Evolutionary conservation across 805 yeast species (phyloP).

Genomic region (Ogataea wickerhamii): DNA sequence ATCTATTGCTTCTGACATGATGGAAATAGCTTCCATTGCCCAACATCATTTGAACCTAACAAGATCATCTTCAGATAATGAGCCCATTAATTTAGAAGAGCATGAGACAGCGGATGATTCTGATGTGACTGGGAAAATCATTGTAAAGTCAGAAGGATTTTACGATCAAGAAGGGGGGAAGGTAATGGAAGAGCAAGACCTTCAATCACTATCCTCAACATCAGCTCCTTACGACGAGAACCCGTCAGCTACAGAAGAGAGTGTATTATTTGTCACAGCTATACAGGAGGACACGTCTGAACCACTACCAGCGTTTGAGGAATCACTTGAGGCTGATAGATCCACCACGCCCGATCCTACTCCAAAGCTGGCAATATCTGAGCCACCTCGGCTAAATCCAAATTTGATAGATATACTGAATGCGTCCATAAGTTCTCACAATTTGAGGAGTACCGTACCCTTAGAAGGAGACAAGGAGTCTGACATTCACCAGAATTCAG

Average conservation of each 20-base stretch:
- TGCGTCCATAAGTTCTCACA: slow-evolving; percentile 20
- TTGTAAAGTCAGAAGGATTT: background rate
- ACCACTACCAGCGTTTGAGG: too few species aligned
- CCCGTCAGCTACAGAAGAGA: background rate
- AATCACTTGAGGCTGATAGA: too few species aligned
- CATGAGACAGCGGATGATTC: background rate
- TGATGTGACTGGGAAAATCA: background rate
- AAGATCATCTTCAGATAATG: too few species aligned
- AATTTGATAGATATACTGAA: slow-evolving; percentile 17
- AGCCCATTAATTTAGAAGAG: too few species aligned
- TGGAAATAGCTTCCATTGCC: too few species aligned
- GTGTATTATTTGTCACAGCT: background rate
- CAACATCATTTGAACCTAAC: too few species aligned
- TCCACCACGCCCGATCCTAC: too few species aligned
- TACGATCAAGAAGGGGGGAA: background rate
- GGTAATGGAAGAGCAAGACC: slow-evolving; percentile 3
- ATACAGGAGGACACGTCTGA: background rate
- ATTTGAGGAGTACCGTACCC: slow-evolving; percentile 9
- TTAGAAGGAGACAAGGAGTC: background rate
- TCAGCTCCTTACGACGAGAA: background rate
- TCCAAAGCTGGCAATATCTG: slow-evolving; percentile 21
- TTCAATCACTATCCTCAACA: background rate
- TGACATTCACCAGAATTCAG: too few species aligned
- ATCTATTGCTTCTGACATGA: too few species aligned
- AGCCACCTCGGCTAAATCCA: slow-evolving; percentile 26